Base-by-base conservation (phyloP, 345 rosid species). In the Salix suchowensis region DNA sequence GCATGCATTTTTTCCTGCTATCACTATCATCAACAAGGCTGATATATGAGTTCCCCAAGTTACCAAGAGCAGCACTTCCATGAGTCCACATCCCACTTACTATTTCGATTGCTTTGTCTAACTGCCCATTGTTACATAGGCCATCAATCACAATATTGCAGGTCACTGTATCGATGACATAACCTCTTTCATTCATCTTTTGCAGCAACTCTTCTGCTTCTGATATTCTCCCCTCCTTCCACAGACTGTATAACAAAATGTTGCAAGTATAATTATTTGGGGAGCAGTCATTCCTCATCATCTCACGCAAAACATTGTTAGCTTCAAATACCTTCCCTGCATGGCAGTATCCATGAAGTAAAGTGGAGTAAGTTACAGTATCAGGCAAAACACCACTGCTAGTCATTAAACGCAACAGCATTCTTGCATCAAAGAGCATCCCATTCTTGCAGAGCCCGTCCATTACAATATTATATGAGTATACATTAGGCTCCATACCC, bases 1-100 rank as follows among this genome's bases (percentile, higher is more conserved):
- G 98, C 76, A 77, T 70, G 78, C 99, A 96, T 83, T 85, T 91
- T 76, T 84, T 93, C 81, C 83, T 78, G 23, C 77, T 76, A 80
- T 80, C 78, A 83, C 84, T 84, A 65, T 85, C 90, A 84, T 93
- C 93, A 73, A 90, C 93, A 54, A 92, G 88, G 80, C 89, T 88
- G 39, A 91, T 80, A 84, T 83, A 90, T 44, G 94, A 89, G 84
- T 89, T 92, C 37, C 98, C 97, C 78, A 93, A 67, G 78, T 86
- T 89, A 71, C 91, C 97, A 79, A 96, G 92, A 84, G 97, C 98
- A 78, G 96, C 96, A 83, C 91, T 90, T 86, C 97, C 97, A 73
- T 89, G 89, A 52, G 78, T 88, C 88, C 95, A 92, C 98, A 96
- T 88, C 68, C 85, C 94, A 80, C 76, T 83, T 65, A 86, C 91